Evolutionary conservation across 257 asterid species (phyloP).

Genomic region (Solanum clarkiae): DNA sequence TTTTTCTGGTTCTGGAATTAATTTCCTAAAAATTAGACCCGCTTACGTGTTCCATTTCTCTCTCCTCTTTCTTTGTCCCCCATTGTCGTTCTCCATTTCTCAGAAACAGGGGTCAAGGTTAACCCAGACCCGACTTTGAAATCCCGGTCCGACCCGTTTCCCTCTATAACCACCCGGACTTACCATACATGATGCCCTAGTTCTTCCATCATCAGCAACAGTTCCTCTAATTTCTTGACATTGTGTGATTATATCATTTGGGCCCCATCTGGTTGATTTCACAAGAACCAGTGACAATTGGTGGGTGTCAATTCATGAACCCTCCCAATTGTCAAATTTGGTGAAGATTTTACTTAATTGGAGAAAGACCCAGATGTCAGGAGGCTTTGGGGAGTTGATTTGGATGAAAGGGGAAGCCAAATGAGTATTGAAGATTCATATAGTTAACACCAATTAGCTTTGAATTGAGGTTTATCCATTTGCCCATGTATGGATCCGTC

Average conservation of each 20-base stretch:
- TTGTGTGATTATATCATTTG: not conserved
- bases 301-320: not conserved
- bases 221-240: not conserved
- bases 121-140: not conserved
- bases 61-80: not conserved
- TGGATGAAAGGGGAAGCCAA: not conserved
- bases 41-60: not conserved
- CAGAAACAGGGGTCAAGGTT: not conserved
- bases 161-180: not conserved
- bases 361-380: constrained; percentile 31
- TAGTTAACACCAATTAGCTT: not conserved
- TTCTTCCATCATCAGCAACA: not conserved
- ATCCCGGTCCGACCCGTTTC: not conserved
- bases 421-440: not conserved
- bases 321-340: constrained; percentile 1
- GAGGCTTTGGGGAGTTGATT: constrained; percentile 9
- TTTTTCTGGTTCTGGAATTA: not conserved
- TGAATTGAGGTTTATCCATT: not conserved
- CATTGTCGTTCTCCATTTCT: not conserved
- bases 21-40: not conserved
- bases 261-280: constrained; percentile 7
- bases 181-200: not conserved
- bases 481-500: constrained; percentile 40
- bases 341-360: not conserved
- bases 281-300: not conserved